Base-by-base conservation (phyloP, 805 yeast genomes). In the Kuraishia hungarica region DNA sequence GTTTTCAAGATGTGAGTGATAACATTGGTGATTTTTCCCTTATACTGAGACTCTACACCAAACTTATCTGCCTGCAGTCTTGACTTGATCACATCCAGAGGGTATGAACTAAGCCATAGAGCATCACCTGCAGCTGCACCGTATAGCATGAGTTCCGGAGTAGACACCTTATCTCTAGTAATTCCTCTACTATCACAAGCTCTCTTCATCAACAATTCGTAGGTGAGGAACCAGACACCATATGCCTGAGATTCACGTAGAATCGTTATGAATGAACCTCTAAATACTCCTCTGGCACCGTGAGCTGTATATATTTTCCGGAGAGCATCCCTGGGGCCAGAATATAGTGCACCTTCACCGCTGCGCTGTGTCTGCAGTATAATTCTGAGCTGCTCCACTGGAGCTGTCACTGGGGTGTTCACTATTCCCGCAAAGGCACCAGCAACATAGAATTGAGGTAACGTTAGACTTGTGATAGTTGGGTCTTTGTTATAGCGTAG, bases 171-270 rank as follows among this genome's bases (percentile, higher is more conserved):
- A 24, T 73, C 67, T 57, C 89, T 67, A 20, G 71, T 65, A 7
- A 73, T 63, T 28, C 72, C 66, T 46, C 72, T 69, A 5, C 58
- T 56, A 13, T 65, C 60, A 46, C 71, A 67, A 23, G 77, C 69
- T 53, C 63, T 63, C 51, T 69, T 70, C 62, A 85, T 79, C 55
- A 84, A 68, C 51, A 68, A 72, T 64, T 85, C 91, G 63, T 82
- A 85, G 1, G 88, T 74, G 56, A 83, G 68, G 61, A 85, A 85
- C 91, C 91, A 85, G 17, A 83, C 80, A 6, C 91, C 91, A 62
- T 86, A 85, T 0, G 89, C 88, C 65, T 84, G 89, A n/a, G 78
- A 68, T 61, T 84, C 89, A 56, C 89, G 71, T 13, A 79, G 50
- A 1, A 80, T 61, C 0, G 89, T 84, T 55, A 84, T 76, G 2